A percentile compares a stretch with the other conserved stretches of the same genome.
phyloP scores from a whole-genome alignment of 352 stramenopile genomes.

The Globisporangium ultimum region DNA sequence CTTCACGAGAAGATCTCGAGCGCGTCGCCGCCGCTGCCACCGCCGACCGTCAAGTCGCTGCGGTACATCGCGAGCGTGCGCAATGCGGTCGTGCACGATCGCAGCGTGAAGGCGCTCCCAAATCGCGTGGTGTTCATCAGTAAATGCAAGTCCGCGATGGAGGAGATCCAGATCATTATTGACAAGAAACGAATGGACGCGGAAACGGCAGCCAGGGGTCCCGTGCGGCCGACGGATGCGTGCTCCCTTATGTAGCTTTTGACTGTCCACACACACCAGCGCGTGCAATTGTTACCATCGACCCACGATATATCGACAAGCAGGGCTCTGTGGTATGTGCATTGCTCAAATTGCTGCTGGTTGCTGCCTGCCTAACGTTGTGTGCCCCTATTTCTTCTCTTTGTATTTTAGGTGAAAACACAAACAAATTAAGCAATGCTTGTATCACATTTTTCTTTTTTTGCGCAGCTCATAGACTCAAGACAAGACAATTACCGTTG shows the following conservation, averaged over 20 bases:
- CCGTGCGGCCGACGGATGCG: neutral
- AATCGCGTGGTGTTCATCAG: constrained; percentile 64
- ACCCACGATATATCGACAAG: too few species aligned
- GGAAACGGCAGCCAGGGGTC: neutral
- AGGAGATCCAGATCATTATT: constrained; percentile 57
- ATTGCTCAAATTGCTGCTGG: too few species aligned
- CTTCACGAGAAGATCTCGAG: constrained; percentile 74
- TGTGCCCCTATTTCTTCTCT: too few species aligned
- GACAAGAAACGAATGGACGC: constrained; percentile 48
- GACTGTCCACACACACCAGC: too few species aligned
- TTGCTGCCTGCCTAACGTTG: too few species aligned
- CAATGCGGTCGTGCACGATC: constrained; percentile 81
- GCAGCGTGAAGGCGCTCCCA: constrained; percentile 48
- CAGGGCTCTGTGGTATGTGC: too few species aligned
- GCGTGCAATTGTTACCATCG: too few species aligned
- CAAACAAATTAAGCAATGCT: too few species aligned
- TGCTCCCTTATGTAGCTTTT: constrained; percentile 12
- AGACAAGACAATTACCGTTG: too few species aligned
- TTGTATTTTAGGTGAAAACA: too few species aligned
- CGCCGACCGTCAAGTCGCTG: constrained; percentile 55
- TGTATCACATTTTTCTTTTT: too few species aligned
- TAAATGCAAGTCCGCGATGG: constrained; percentile 53
- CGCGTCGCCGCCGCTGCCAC: constrained; percentile 35
- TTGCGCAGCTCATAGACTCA: too few species aligned
- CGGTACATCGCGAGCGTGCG: constrained; percentile 78